Conservation (phyloP, 108 stramenopile species). For the Parmales sp. region DNA sequence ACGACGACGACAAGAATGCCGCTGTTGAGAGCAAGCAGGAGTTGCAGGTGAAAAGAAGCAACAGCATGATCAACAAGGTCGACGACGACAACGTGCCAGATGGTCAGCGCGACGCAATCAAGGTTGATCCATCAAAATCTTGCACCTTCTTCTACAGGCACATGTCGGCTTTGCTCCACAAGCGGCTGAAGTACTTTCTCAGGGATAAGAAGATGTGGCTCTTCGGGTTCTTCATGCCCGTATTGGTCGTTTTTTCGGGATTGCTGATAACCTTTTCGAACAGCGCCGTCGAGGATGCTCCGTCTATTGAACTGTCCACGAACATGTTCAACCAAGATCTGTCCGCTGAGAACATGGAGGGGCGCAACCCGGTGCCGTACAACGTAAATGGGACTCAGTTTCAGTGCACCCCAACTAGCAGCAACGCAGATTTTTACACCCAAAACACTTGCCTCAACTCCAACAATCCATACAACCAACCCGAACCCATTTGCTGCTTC, state of each 20-base stretch:
- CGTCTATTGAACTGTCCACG: background rate
- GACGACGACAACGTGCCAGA: no score
- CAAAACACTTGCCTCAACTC: no score
- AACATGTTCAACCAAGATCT: constrained; percentile 9
- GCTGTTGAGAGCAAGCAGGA: background rate
- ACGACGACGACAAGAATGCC: background rate
- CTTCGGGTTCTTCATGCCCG: background rate
- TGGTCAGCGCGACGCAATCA: background rate
- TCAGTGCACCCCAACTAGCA: no score
- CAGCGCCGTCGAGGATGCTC: no score
- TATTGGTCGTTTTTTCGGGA: background rate
- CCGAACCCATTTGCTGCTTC: no score
- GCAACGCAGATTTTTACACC: no score
- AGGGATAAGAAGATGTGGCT: constrained; percentile 74
- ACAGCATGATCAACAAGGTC: no score
- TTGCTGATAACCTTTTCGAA: background rate
- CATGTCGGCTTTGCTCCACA: constrained; percentile 53
- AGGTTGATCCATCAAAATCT: background rate
- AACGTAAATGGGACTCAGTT: constrained; percentile 21
- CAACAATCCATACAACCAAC: no score
- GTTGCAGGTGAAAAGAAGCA: no score
- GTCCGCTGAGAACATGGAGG: background rate
- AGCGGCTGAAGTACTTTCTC: constrained; percentile 64
- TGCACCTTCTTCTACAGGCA: constrained; percentile 25
- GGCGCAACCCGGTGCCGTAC: constrained; percentile 57